Evolutionary conservation across 176 grass and related monocot genomes (phyloP), one percentile per base, ranked within the genome.

Genomic region (Cocos nucifera): DNA sequence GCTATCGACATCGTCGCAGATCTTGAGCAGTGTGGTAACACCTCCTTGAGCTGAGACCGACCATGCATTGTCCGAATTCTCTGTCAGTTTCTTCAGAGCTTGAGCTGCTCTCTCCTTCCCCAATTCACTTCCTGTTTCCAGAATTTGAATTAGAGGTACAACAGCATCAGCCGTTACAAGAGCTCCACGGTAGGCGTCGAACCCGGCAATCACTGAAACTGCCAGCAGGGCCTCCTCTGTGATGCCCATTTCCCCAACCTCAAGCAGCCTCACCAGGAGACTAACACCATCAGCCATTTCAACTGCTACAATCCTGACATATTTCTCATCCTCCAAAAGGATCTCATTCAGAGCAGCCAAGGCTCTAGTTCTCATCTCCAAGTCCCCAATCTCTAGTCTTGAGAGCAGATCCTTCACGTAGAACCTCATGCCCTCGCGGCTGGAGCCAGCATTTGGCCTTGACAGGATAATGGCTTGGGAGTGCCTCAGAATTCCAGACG

Each of bases 51-150:
- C 94, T 14, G 83, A 81, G 21, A 98, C 85, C 8, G 94, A 86
- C 85, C 88, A 98, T 17, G 82, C 87, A 69, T 98, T 98, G 51
- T 89, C 83, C 6, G 87, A 78, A 76, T 98, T 93, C 69, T 89
- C 84, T 0, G 94, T 98, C 66, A 98, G 69, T 66, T 27, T 83
- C 58, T 79, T 77, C 19, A 98, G 81, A 70, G 87, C 76, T 52
- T 73, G 58, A 7, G 79, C 81, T 15, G 88, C 84, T 8, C 53
- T 62, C 63, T 81, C 85, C 80, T 81, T 98, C 15, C 51, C 58
- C 23, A 54, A 32, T 15, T n/a, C 22, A 7, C 44, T 76, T 17
- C 63, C 75, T 0, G 49, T 59, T 61, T 89, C 85, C 49, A 98
- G 64, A 15, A 85, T 54, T 4, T 80, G 74, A 61, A 98, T 65